Evolutionary conservation across 768 basidiomycete genomes (phyloP), one percentile per base, ranked within the genome.

Genomic region (Steccherinum ochraceum): DNA sequence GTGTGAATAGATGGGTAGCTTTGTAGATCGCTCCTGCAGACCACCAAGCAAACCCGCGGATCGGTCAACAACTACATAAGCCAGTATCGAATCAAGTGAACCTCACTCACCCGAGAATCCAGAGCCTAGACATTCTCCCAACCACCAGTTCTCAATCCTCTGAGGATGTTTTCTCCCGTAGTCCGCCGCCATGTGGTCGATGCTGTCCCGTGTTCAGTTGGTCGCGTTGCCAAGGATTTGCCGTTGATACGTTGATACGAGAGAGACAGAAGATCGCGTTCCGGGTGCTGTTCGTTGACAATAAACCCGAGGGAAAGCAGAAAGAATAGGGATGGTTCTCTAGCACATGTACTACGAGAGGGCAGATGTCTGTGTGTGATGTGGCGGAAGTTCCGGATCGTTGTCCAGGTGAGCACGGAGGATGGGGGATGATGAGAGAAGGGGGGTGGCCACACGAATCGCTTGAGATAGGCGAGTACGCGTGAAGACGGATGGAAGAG

Each of bases 11-110:
- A 56, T 90, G 67, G 12, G 58, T 63, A 0, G 88, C 87, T 19
- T 76, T 72, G 59, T 74, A 89, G 52, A 89, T 89, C 16, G 83
- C 80, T 39, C 88, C 87, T 89, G 55, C 4, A n/a, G n/a, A n/a
- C n/a, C n/a, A n/a, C n/a, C n/a, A n/a, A n/a, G n/a, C n/a, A n/a
- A n/a, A n/a, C n/a, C n/a, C n/a, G 46, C n/a, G 10, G 48, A 21
- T 45, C 20, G 21, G 43, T 20, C 12, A 40, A 40, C n/a, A n/a
- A 12, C n/a, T n/a, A n/a, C n/a, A n/a, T n/a, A 40, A 12, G 39
- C 39, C 12, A n/a, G n/a, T 40, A n/a, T 40, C 12, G 39, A 12
- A 40, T 12, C 12, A n/a, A n/a, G 12, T 40, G 39, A n/a, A 40
- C 20, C 42, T 44, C 7, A 24, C 72, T 51, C 52, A 81, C 86